Evolutionary conservation across 768 basidiomycete species (phyloP).

Genomic region (Macrocybe gigantea): DNA sequence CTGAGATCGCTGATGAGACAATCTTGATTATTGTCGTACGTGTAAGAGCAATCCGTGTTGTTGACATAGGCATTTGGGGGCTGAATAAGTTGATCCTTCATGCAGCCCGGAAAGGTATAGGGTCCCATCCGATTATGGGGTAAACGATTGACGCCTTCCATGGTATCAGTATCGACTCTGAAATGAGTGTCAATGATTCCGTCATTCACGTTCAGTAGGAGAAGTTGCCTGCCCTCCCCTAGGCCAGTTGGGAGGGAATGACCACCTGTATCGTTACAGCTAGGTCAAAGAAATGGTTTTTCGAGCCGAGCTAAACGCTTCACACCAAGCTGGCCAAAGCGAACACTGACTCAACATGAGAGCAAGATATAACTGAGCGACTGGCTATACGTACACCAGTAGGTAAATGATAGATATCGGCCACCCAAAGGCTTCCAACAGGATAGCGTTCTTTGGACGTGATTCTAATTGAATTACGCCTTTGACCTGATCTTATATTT

Average conservation of each 20-base stretch:
- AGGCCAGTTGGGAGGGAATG: constrained; percentile 56
- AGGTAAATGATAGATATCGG: constrained; percentile 61
- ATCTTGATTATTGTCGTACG: constrained; percentile 51
- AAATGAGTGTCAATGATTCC: not conserved
- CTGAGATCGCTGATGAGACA: constrained; percentile 57
- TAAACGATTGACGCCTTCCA: constrained; percentile 74
- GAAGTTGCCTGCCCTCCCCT: constrained; percentile 40
- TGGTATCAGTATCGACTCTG: constrained; percentile 72
- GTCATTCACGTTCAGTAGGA: not conserved
- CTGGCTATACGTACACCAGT: constrained; percentile 41
- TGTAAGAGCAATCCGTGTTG: constrained; percentile 55
- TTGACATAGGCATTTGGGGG: constrained; percentile 43
- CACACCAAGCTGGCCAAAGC: constrained; percentile 63
- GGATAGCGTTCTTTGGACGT: constrained; percentile 46
- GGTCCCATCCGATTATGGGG: constrained; percentile 62
- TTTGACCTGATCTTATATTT: constrained; percentile 41
- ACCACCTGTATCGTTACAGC: constrained; percentile 27
- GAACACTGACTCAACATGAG: constrained; percentile 43
- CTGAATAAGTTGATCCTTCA: constrained; percentile 40
- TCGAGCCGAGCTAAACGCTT: too few species aligned
- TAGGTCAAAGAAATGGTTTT: too few species aligned
- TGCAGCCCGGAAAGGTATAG: constrained; percentile 63
- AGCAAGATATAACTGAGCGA: not conserved
- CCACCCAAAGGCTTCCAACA: constrained; percentile 59
- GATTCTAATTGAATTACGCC: constrained; percentile 67